Evolutionary conservation across 345 rosid species (phyloP).

Genomic region (Garcia nutans): DNA sequence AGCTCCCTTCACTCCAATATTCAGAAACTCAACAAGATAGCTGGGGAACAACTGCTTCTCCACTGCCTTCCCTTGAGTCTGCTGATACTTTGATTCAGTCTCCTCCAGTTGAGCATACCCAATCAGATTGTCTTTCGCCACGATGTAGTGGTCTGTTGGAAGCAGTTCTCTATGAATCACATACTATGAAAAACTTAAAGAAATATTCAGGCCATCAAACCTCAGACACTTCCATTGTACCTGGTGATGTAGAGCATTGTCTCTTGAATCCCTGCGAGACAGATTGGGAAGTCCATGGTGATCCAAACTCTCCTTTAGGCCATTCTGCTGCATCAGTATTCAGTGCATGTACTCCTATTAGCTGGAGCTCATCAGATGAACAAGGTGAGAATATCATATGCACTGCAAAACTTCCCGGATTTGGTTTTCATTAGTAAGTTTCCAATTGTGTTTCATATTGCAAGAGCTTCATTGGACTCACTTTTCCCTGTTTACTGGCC

Average conservation of each 20-base stretch:
- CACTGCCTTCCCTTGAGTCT: conserved; percentile 67
- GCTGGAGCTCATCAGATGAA: conserved; percentile 61
- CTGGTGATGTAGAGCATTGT: conserved; percentile 50
- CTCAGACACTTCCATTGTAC: conserved; percentile 53
- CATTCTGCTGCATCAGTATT: conserved; percentile 58
- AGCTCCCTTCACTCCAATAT: conserved; percentile 99
- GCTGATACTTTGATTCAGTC: conserved; percentile 81
- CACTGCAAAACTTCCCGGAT: neutral
- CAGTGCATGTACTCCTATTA: conserved; percentile 50
- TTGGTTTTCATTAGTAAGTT: neutral
- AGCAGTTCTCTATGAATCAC: conserved; percentile 79
- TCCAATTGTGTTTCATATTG: neutral
- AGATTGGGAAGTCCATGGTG: conserved; percentile 58
- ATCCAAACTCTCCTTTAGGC: conserved; percentile 57
- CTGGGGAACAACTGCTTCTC: conserved; percentile 54
- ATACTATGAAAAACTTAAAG: conserved; percentile 56
- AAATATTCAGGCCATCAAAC: conserved; percentile 58
- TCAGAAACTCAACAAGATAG: conserved; percentile 69
- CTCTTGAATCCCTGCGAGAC: conserved; percentile 44
- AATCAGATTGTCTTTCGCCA: conserved; percentile 48
- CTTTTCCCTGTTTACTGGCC: neutral
- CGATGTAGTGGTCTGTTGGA: conserved; percentile 81
- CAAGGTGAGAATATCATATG: conserved; percentile 47
- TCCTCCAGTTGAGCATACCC: conserved; percentile 57
- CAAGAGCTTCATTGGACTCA: neutral